A percentile compares a stretch with the other conserved stretches of the same genome.
Evolutionary conservation across 306 rosid genomes (phyloP).

Genomic region (Dalbergia cultrata): DNA sequence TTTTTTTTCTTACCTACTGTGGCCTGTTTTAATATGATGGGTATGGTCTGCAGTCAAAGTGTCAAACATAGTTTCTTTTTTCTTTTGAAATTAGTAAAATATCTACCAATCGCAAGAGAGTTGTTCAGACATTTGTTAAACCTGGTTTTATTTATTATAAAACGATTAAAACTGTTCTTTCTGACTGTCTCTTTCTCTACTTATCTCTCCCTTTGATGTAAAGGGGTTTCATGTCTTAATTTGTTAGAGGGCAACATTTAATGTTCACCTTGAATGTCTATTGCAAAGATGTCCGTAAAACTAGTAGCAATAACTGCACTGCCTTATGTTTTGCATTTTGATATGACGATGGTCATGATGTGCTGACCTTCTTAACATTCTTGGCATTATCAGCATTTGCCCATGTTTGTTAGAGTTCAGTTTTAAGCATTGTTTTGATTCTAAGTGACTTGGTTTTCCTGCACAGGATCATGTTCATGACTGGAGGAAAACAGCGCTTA

Average conservation of each 20-base stretch:
- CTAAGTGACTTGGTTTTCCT: constrained; percentile 42
- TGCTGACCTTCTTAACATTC: constrained; percentile 31
- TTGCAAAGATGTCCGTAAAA: constrained; percentile 15
- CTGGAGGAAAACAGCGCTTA: constrained; percentile 79
- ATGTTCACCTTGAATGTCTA: constrained; percentile 1
- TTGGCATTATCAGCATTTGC: constrained; percentile 21
- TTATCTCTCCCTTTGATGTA: constrained; percentile 20
- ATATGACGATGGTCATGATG: constrained; percentile 18
- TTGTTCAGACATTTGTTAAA: constrained; percentile 31
- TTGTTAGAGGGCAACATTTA: constrained; percentile 12
- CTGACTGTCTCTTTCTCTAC: constrained; percentile 16
- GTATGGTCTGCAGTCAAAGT: constrained; percentile 9
- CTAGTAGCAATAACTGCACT: not conserved
- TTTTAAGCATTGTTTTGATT: constrained; percentile 35
- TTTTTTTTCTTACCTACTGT: constrained; percentile 17
- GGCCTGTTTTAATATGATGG: constrained; percentile 10
- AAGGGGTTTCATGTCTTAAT: constrained; percentile 21
- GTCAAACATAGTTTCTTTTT: constrained; percentile 4
- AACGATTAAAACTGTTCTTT: not conserved
- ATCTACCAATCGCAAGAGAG: constrained; percentile 3
- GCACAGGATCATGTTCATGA: constrained; percentile 73
- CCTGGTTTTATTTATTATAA: constrained; percentile 21
- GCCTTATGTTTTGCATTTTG: constrained; percentile 25
- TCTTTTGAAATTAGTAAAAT: not conserved
- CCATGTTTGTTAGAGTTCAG: constrained; percentile 15